A percentile compares a stretch with the other conserved stretches of the same genome.
These are phyloP conservation scores for Citrullus mucosospermus DNA, from an alignment of 306 rosid species.

Conservation along the genomic window DNA sequence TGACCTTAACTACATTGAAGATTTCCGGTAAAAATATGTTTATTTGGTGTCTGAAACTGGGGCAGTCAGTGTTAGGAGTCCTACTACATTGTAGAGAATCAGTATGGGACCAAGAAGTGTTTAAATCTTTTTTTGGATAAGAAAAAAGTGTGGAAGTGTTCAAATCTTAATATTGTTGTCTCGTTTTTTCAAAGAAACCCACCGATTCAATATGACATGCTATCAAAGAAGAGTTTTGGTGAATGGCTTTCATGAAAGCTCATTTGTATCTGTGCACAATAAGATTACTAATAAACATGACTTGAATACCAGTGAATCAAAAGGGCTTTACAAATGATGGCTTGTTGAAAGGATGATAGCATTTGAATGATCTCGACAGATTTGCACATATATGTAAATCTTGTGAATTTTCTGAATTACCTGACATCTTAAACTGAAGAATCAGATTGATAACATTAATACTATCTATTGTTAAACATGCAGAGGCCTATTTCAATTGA, in stretches of 20 bases:
- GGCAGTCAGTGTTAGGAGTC: not conserved
- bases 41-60: not conserved
- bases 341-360: not conserved
- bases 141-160: too few species aligned
- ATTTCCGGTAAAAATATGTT: not conserved
- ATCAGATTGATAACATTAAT: not conserved
- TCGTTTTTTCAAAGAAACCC: not conserved
- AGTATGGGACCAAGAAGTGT: not conserved
- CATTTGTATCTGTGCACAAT: not conserved
- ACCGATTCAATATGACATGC: not conserved
- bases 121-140: not conserved
- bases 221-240: not conserved
- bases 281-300: not conserved
- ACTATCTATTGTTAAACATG: not conserved
- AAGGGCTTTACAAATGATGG: not conserved
- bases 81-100: not conserved
- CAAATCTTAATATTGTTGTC: not conserved
- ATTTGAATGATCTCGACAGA: not conserved
- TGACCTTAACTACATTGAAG: not conserved
- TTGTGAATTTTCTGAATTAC: not conserved
- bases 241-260: not conserved
- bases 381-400: not conserved
- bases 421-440: not conserved
- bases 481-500: not conserved
- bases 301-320: not conserved